Conservation (phyloP, 768 basidiomycete genomes). For the Austroboletus eburneus region DNA sequence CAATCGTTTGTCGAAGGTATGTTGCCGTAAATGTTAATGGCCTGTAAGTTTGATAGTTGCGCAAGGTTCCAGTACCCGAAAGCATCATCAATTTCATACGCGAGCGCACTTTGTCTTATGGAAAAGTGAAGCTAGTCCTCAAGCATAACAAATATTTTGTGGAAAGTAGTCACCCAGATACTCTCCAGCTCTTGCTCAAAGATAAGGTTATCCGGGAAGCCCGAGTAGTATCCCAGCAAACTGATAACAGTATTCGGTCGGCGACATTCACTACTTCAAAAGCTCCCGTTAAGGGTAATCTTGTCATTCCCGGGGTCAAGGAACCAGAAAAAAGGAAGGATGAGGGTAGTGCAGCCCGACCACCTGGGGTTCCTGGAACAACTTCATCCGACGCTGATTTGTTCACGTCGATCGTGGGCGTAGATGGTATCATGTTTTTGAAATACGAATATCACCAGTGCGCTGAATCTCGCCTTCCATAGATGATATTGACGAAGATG, state of each 20-base stretch:
- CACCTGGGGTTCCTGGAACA: constrained; percentile 26
- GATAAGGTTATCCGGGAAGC: constrained; percentile 84
- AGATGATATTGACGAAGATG: constrained; percentile 98
- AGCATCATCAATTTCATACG: constrained; percentile 83
- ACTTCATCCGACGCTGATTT: constrained; percentile 62
- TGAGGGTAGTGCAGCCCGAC: constrained; percentile 38
- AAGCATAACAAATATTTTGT: constrained; percentile 98
- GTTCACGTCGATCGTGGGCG: constrained; percentile 94
- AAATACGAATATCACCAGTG: not conserved
- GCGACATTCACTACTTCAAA: constrained; percentile 76
- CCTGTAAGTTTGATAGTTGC: constrained; percentile 3
- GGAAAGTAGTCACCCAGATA: constrained; percentile 93
- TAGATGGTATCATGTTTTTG: constrained; percentile 67
- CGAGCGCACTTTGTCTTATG: constrained; percentile 92
- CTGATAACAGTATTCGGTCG: constrained; percentile 73
- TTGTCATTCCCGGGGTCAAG: constrained; percentile 83
- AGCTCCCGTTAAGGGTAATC: constrained; percentile 76
- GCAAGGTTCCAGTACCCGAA: constrained; percentile 87
- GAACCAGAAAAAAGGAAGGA: constrained; percentile 71
- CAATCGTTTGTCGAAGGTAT: constrained; percentile 72
- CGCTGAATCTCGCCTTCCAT: not conserved
- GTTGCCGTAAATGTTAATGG: constrained; percentile 3
- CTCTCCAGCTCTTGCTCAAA: constrained; percentile 80
- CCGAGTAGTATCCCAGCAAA: constrained; percentile 62
- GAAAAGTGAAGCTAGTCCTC: constrained; percentile 96